Conservation (phyloP, 371 early-diverging fungal genomes). For the Entomophthora muscae region DNA sequence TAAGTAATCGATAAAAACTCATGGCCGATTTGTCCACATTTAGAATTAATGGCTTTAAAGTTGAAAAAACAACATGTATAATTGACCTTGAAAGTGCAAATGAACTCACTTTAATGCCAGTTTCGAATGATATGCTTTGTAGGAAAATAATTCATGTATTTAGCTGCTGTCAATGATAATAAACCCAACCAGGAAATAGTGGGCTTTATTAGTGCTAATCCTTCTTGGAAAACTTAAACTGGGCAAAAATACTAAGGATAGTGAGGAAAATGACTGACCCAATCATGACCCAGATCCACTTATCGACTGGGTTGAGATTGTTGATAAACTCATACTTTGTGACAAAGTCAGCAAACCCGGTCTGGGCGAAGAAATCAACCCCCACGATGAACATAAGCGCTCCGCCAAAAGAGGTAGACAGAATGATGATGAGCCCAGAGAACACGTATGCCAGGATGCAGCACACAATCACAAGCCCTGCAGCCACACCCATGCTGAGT, state of each 20-base stretch:
- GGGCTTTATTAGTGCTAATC: no score
- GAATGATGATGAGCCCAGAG: conserved; percentile 25
- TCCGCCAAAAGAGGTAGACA: conserved; percentile 32
- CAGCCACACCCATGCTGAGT: not conserved
- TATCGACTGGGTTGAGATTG: not conserved
- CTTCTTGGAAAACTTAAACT: not conserved
- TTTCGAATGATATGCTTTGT: no score
- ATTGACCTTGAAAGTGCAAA: no score
- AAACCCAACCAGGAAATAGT: no score
- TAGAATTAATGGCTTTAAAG: no score
- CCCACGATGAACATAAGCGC: conserved; percentile 33
- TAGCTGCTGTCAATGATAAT: no score
- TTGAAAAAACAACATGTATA: no score
- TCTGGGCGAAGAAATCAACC: conserved; percentile 29
- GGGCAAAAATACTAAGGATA: not conserved
- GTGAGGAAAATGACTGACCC: not conserved
- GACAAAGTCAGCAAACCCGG: conserved; percentile 23
- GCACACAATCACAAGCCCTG: conserved; percentile 21
- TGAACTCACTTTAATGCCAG: no score
- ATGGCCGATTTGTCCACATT: no score
- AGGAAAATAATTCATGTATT: no score
- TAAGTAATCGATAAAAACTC: no score
- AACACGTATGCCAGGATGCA: conserved; percentile 28
- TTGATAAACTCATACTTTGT: not conserved
- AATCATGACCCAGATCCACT: not conserved